Percentiles rank a stretch among this genome's conserved stretches.
phyloP scores from a whole-genome alignment of 1,139 yeast species.

The Saccharomycopsis phalli region DNA sequence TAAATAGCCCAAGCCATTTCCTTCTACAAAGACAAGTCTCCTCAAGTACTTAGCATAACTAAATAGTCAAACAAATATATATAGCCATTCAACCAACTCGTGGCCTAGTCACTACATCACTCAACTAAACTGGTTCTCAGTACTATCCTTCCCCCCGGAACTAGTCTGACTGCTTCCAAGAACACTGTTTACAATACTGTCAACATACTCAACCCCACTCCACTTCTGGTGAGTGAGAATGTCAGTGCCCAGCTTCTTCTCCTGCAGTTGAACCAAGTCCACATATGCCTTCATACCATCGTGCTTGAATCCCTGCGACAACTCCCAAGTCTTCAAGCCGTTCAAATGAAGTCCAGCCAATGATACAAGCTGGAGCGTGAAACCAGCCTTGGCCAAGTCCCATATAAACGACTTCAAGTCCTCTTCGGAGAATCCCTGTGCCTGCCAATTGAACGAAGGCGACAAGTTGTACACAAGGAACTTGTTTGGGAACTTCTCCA shows the following conservation, averaged over 20 bases:
- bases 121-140: slow-evolving; percentile 32
- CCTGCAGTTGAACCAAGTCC: slow-evolving; percentile 39
- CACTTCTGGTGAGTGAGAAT: slow-evolving; percentile 50
- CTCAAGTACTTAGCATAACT: no score
- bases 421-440: slow-evolving; percentile 41
- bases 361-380: slow-evolving; percentile 44
- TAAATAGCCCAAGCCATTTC: no score
- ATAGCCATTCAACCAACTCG: background rate
- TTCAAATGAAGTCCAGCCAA: slow-evolving; percentile 47
- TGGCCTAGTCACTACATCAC: no score
- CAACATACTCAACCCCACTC: slow-evolving; percentile 50
- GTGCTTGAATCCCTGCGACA: slow-evolving; percentile 36
- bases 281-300: slow-evolving; percentile 53
- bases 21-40: no score
- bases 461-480: slow-evolving; percentile 50
- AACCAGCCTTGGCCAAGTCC: slow-evolving; percentile 48
- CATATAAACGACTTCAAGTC: slow-evolving; percentile 41
- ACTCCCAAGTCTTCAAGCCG: slow-evolving; percentile 42
- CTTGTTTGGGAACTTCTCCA: slow-evolving; percentile 39
- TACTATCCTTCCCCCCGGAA: slow-evolving; percentile 38
- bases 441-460: slow-evolving; percentile 50
- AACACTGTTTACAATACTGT: slow-evolving; percentile 36
- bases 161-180: slow-evolving; percentile 39
- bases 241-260: slow-evolving; percentile 39
- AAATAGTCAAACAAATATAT: no score